These are phyloP conservation scores for Cyclotella sp. DNA, from an alignment of 108 stramenopile species.

Conservation along the genomic window DNA sequence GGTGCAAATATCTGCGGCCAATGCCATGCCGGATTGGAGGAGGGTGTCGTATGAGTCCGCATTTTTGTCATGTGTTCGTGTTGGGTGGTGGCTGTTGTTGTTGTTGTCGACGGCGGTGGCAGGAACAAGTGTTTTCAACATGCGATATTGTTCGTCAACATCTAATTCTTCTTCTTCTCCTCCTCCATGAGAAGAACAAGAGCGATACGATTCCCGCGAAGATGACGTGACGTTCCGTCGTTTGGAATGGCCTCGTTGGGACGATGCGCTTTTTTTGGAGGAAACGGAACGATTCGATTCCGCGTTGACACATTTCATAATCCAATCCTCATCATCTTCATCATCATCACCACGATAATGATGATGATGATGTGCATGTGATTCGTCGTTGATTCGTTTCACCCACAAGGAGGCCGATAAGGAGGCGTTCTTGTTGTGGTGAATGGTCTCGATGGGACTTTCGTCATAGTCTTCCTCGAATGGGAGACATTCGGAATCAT, in stretches of 20 bases:
- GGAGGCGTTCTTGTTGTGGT: neutral
- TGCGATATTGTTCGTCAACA: neutral
- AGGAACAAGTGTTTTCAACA: neutral
- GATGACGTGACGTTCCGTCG: neutral
- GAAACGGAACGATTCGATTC: no score
- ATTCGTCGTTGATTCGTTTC: neutral
- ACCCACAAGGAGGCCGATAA: no score
- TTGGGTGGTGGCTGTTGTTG: neutral
- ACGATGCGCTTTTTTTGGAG: neutral
- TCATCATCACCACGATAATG: no score
- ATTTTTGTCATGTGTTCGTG: neutral
- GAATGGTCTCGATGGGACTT: no score
- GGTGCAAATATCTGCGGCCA: neutral
- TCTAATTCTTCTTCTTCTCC: neutral
- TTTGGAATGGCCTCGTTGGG: neutral
- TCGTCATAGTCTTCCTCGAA: conserved; percentile 22
- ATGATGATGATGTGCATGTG: neutral
- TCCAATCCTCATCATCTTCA: neutral
- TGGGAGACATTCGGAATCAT: conserved; percentile 40
- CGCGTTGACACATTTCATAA: neutral
- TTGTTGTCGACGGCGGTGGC: no score
- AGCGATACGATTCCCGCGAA: neutral
- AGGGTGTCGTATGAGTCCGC: neutral
- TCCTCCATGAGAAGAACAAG: neutral
- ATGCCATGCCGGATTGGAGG: conserved; percentile 2